Conservation (phyloP, 495 filamentous ascomycete species). For the Bathelium albidoporum region DNA sequence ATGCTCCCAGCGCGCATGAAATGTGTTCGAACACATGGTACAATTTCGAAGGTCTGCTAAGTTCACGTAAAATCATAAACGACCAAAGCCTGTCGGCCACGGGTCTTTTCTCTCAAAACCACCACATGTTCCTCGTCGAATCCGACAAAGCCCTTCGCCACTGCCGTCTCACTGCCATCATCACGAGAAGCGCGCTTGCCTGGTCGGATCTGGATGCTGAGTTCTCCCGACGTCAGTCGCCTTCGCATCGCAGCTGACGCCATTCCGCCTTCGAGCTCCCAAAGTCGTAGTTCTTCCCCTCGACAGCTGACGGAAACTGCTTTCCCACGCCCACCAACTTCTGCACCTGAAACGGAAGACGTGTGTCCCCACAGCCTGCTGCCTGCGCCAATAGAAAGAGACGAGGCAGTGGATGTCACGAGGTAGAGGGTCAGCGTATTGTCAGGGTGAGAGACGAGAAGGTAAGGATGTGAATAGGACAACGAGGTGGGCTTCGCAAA, state of each 20-base stretch:
- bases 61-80: constrained; percentile 83
- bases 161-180: constrained; percentile 12
- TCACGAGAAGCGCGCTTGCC: constrained; percentile 22
- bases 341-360: constrained; percentile 74
- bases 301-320: constrained; percentile 76
- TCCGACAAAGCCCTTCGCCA: constrained; percentile 58
- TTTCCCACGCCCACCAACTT: constrained; percentile 79
- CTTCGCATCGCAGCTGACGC: constrained; percentile 35
- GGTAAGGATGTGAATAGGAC: constrained; percentile 84
- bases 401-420: constrained; percentile 58
- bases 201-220: constrained; percentile 46
- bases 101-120: constrained; percentile 59
- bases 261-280: constrained; percentile 79
- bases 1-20: too few species aligned
- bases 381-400: constrained; percentile 61
- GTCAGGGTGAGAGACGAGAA: constrained; percentile 77
- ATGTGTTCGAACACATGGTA: too few species aligned
- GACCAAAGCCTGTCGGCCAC: constrained; percentile 62
- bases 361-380: constrained; percentile 89
- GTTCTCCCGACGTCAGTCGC: constrained; percentile 33
- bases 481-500: constrained; percentile 55
- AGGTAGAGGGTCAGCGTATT: constrained; percentile 87
- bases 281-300: constrained; percentile 82
- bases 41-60: background rate
- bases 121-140: constrained; percentile 94